A percentile compares a stretch with the other conserved stretches of the same genome.
These are phyloP conservation scores for Amphicarpaea edgeworthii DNA, from an alignment of 306 rosid genomes.

Conservation along the genomic window DNA sequence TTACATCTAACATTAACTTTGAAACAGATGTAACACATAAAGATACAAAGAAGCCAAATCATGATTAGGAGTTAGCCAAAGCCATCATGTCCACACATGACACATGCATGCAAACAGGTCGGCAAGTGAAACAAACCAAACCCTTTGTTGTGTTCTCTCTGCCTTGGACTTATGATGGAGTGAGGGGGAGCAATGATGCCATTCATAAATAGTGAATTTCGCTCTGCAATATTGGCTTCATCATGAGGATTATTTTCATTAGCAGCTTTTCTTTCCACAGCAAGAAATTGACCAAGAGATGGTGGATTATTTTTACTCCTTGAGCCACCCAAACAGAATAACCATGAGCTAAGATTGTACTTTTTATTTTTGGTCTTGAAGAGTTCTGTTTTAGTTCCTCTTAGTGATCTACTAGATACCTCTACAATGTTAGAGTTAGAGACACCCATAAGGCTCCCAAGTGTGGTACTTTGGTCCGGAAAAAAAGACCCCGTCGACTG, in stretches of 20 bases:
- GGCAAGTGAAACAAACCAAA: conserved; percentile 29
- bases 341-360: conserved; percentile 27
- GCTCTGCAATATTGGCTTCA: conserved; percentile 13
- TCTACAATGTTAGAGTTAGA: conserved; percentile 69
- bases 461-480: conserved; percentile 74
- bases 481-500: conserved; percentile 86
- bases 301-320: conserved; percentile 21
- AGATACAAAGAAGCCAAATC: background rate
- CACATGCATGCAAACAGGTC: conserved; percentile 28
- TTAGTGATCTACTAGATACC: conserved; percentile 67
- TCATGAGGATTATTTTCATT: conserved; percentile 28
- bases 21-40: background rate
- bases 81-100: background rate
- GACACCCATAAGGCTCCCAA: conserved; percentile 79
- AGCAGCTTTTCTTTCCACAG: conserved; percentile 41
- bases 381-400: conserved; percentile 58
- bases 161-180: background rate
- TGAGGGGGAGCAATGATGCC: conserved; percentile 45
- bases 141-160: background rate
- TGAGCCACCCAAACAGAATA: conserved; percentile 31
- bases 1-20: background rate
- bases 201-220: conserved; percentile 41
- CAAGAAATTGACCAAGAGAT: conserved; percentile 49
- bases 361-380: conserved; percentile 50
- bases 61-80: conserved; percentile 15